Base-by-base conservation (phyloP, 2,329 filamentous ascomycete genomes). In the Diplodia corticola region DNA sequence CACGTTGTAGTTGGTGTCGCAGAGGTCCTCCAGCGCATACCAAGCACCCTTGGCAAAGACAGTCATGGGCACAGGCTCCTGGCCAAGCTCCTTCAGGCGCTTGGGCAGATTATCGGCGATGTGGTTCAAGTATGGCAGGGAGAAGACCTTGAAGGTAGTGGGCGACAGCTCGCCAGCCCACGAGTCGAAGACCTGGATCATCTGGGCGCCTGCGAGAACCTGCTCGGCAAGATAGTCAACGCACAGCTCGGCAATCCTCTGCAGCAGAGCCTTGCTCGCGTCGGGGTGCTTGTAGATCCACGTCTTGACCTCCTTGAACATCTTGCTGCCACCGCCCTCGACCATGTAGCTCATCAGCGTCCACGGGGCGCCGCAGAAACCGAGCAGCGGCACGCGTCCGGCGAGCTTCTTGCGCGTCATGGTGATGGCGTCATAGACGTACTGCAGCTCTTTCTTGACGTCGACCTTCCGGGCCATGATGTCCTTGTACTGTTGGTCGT, bases 281-380 rank as follows among this genome's bases (percentile, higher is more conserved):
- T 91, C 84, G 0, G 91, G 86, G 74, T 97, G 92, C 79, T 88
- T 92, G 84, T 94, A 99, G 68, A 98, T 89, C 95, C 95, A 99
- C 28, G 91, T 96, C 85, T 99, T 99, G 74, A 88, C 90, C 80
- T 97, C 89, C 68, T 91, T 88, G 81, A 98, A 98, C 75, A 98
- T 84, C 83, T 98, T 98, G 71, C 91, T 96, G 50, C 95, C 95
- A 55, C 95, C 95, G 17, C 95, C 95, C 80, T 99, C 95, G 20
- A 98, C 92, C 95, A 99, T 99, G 82, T 99, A 99, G 82, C 94
- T 97, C 74, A 99, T 86, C 67, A 99, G 80, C 2, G 95, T 99
- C 92, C 95, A 99, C 0, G 95, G 95, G 7, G 95, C 93, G 64
- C 95, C 95, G 73, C 93, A 97, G 82, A 99, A 99, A 40, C 95